These are phyloP conservation scores for Erodium moschatum DNA, from an alignment of 441 rosid species.

Conservation along the genomic window DNA sequence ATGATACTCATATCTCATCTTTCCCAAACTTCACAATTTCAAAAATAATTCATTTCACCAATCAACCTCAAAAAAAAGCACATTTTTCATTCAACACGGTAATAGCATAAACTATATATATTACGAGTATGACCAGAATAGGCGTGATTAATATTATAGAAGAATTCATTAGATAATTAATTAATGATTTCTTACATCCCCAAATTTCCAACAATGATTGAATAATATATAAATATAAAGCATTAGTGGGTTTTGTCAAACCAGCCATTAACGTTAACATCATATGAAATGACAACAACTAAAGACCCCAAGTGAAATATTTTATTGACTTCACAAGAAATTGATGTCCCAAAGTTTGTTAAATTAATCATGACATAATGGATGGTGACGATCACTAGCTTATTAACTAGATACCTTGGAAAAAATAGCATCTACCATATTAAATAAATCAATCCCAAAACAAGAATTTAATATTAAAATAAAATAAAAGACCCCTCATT, in stretches of 20 bases:
- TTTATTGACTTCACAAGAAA: not conserved
- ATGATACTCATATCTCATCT: too few relatives aligned
- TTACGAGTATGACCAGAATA: not conserved
- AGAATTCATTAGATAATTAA: not conserved
- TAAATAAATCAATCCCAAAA: not conserved
- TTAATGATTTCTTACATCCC: not conserved
- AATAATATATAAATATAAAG: not conserved
- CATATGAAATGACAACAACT: conserved; percentile 2
- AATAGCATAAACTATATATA: not conserved
- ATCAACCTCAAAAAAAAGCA: not conserved
- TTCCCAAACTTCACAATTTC: too few relatives aligned
- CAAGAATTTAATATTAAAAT: too few relatives aligned
- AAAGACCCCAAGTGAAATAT: not conserved
- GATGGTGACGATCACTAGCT: not conserved
- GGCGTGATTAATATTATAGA: not conserved
- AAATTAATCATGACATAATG: not conserved
- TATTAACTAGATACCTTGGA: too few relatives aligned
- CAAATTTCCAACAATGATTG: not conserved
- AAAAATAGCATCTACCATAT: too few relatives aligned
- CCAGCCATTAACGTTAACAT: conserved; percentile 7
- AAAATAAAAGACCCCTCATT: too few relatives aligned
- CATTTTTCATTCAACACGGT: not conserved
- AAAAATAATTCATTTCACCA: too few relatives aligned
- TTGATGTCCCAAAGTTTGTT: conserved; percentile 3
- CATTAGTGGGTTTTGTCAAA: conserved; percentile 5